Evolutionary conservation across 2,329 filamentous ascomycete genomes (phyloP).

Genomic region (Beauveria rudraprayagi): DNA sequence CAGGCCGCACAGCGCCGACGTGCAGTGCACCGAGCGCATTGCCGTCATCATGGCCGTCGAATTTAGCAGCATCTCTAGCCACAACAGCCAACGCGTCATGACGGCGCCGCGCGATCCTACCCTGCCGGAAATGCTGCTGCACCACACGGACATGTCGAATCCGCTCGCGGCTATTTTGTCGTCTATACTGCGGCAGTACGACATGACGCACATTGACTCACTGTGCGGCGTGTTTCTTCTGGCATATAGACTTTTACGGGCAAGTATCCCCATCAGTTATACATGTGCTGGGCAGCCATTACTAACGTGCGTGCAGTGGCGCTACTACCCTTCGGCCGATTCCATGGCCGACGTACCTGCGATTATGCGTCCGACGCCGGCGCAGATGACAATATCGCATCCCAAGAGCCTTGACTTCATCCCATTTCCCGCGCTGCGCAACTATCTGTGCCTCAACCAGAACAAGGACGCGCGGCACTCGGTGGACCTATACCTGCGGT

Average conservation of each 20-base stretch:
- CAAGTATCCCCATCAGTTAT: conserved; percentile 2
- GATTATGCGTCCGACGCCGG: conserved; percentile 12
- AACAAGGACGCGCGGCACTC: conserved; percentile 10
- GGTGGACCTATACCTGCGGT: conserved; percentile 12
- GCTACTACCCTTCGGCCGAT: conserved; percentile 6
- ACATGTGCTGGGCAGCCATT: not conserved
- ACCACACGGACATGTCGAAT: conserved; percentile 17
- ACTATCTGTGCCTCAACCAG: conserved; percentile 13
- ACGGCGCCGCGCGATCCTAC: conserved; percentile 18
- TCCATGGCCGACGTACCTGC: conserved; percentile 10
- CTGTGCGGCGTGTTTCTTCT: conserved; percentile 20
- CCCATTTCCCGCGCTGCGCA: conserved; percentile 13
- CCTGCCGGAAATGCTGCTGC: conserved; percentile 18
- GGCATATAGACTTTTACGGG: conserved; percentile 18
- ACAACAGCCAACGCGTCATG: conserved; percentile 13
- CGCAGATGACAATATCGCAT: conserved; percentile 10
- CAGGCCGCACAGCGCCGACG: conserved; percentile 17
- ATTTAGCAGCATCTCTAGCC: conserved; percentile 17
- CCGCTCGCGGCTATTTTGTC: conserved; percentile 17
- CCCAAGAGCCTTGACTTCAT: conserved; percentile 13
- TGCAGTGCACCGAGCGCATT: conserved; percentile 19
- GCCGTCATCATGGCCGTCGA: conserved; percentile 20
- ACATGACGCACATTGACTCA: conserved; percentile 18
- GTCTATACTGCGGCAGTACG: conserved; percentile 18
- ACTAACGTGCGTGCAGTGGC: conserved; percentile 9